phyloP scores from a whole-genome alignment of 345 rosid species.

The Odontarrhena argentea region DNA sequence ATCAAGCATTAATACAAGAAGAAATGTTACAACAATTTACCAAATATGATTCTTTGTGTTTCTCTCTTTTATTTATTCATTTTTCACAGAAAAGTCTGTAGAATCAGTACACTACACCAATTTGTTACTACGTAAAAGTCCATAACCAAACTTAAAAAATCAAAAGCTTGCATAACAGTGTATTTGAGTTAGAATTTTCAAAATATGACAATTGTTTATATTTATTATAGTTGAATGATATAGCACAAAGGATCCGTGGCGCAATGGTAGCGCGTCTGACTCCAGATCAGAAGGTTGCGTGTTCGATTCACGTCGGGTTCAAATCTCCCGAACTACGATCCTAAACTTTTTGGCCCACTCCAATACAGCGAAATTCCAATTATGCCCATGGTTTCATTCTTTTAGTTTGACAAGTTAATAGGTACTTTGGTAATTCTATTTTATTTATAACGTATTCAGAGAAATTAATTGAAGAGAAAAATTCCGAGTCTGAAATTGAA shows the following conservation, averaged over 20 bases:
- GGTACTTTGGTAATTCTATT: not conserved
- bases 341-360: not conserved
- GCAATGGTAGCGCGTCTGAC: constrained; percentile 99
- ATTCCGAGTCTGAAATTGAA: not conserved
- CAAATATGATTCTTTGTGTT: no score
- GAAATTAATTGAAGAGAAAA: not conserved
- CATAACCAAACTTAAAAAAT: no score
- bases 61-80: no score
- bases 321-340: constrained; percentile 35
- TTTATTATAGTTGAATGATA: no score
- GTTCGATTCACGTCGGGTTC: constrained; percentile 98
- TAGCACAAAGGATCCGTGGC: constrained; percentile 69
- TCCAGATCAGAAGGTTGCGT: constrained; percentile 99
- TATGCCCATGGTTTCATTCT: not conserved
- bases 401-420: not conserved
- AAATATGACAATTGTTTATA: no score
- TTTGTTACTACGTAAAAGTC: no score
- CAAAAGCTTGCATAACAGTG: no score
- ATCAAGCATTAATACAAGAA: not conserved
- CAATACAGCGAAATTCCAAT: not conserved
- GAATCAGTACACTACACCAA: no score
- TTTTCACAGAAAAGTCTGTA: no score
- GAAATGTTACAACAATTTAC: not conserved
- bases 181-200: no score
- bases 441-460: not conserved